Percentiles rank a stretch among this genome's conserved stretches.
phyloP scores from a whole-genome alignment of 371 early-diverging fungal genomes.

The Aphelidium insulamus region DNA sequence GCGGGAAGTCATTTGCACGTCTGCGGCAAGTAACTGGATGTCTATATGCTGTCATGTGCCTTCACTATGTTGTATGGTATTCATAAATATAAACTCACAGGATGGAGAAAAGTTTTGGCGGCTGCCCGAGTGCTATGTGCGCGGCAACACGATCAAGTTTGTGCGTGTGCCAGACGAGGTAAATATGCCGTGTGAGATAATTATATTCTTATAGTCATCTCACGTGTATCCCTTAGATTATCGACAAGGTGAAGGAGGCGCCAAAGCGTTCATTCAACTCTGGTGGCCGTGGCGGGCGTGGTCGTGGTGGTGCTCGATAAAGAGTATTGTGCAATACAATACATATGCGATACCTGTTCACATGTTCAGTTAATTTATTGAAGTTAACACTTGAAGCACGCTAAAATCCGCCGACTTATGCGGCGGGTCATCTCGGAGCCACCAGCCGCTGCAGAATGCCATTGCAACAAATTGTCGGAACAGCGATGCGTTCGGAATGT shows the following conservation, averaged over 20 bases:
- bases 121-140: constrained; percentile 70
- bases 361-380: no score
- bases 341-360: no score
- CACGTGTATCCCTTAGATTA: constrained; percentile 16
- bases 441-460: no score
- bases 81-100: constrained; percentile 9
- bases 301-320: constrained; percentile 15
- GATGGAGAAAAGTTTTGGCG: constrained; percentile 85
- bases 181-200: constrained; percentile 5
- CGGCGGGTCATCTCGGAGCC: no score
- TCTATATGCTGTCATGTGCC: background rate
- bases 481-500: no score
- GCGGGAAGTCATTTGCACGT: constrained; percentile 84
- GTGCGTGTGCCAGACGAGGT: constrained; percentile 73
- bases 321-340: no score
- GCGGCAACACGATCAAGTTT: constrained; percentile 85
- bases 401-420: no score
- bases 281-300: constrained; percentile 12
- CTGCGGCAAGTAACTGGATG: constrained; percentile 24
- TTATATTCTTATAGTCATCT: background rate
- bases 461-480: no score
- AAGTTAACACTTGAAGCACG: no score
- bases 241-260: constrained; percentile 68
- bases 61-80: background rate
- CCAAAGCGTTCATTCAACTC: constrained; percentile 21